Percentiles rank a stretch among this genome's conserved stretches.
These are phyloP conservation scores for Pyronema domesticum DNA, from an alignment of 495 filamentous ascomycete species.

Conservation along the genomic window DNA sequence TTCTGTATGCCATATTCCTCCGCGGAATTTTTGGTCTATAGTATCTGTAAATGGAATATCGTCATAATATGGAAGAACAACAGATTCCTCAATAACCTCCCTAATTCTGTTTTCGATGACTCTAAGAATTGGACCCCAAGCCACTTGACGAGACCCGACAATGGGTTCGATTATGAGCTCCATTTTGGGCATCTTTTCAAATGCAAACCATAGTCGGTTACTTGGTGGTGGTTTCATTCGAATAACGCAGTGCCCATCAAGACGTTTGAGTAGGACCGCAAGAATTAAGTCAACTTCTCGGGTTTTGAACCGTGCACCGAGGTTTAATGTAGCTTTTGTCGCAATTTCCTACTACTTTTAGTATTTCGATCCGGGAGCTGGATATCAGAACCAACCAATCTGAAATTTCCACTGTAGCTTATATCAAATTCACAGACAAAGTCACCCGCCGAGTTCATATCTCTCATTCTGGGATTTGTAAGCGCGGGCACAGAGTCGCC, in stretches of 20 bases:
- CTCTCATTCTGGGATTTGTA: constrained; percentile 73
- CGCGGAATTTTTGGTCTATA: constrained; percentile 53
- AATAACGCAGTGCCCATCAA: constrained; percentile 69
- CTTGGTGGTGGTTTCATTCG: constrained; percentile 88
- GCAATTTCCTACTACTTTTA: constrained; percentile 43
- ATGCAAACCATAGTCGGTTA: constrained; percentile 87
- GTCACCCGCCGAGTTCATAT: constrained; percentile 80
- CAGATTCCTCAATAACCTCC: constrained; percentile 76
- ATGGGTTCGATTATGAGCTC: constrained; percentile 86
- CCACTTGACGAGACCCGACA: constrained; percentile 86
- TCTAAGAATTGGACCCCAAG: constrained; percentile 74
- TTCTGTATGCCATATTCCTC: constrained; percentile 63
- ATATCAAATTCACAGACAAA: constrained; percentile 70
- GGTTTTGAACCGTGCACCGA: constrained; percentile 74
- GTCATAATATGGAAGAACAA: constrained; percentile 92
- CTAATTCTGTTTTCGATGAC: constrained; percentile 88
- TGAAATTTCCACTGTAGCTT: constrained; percentile 73
- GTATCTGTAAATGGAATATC: constrained; percentile 81
- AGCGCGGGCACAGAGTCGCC: constrained; percentile 76
- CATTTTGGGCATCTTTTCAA: constrained; percentile 79
- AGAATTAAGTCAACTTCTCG: constrained; percentile 79
- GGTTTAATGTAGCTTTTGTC: constrained; percentile 74
- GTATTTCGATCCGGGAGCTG: background rate
- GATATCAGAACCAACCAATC: constrained; percentile 29
- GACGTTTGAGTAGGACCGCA: constrained; percentile 64